These are phyloP conservation scores for Apiospora aurea DNA, from an alignment of 2,329 filamentous ascomycete genomes.

Conservation along the genomic window DNA sequence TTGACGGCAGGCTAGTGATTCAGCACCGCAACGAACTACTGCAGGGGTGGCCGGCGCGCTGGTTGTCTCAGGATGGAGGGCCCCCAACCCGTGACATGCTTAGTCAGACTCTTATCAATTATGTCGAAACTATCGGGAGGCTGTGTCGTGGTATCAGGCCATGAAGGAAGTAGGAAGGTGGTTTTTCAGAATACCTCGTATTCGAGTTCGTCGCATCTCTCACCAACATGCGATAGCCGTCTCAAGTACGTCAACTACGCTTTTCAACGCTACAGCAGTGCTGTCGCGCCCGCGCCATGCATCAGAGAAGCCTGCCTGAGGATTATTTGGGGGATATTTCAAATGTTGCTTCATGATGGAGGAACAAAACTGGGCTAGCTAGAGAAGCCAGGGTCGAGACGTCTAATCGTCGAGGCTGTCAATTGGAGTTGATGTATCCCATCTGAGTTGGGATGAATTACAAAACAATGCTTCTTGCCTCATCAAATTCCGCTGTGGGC, in stretches of 20 bases:
- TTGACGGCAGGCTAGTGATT: background rate
- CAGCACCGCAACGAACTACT: constrained; percentile 17
- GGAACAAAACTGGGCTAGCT: constrained; percentile 6
- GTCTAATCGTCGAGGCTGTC: background rate
- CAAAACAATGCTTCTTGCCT: constrained; percentile 1
- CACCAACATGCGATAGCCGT: constrained; percentile 5
- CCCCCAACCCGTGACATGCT: background rate
- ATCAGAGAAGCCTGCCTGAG: background rate
- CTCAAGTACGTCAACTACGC: constrained; percentile 7
- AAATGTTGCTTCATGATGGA: background rate
- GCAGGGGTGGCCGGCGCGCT: constrained; percentile 8
- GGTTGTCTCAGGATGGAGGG: constrained; percentile 13
- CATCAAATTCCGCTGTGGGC: background rate
- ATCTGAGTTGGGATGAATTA: constrained; percentile 15
- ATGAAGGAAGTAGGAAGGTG: background rate
- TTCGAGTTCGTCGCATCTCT: background rate
- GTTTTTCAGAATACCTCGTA: background rate
- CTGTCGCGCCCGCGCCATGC: background rate
- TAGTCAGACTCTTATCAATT: constrained; percentile 10
- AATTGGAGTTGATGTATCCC: background rate
- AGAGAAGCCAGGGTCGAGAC: background rate
- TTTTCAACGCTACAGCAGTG: background rate
- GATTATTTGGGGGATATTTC: background rate
- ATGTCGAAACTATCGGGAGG: constrained; percentile 7
- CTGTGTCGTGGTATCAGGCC: constrained; percentile 13